Conservation (phyloP, 768 basidiomycete genomes). For the Pulveroboletus sp. region DNA sequence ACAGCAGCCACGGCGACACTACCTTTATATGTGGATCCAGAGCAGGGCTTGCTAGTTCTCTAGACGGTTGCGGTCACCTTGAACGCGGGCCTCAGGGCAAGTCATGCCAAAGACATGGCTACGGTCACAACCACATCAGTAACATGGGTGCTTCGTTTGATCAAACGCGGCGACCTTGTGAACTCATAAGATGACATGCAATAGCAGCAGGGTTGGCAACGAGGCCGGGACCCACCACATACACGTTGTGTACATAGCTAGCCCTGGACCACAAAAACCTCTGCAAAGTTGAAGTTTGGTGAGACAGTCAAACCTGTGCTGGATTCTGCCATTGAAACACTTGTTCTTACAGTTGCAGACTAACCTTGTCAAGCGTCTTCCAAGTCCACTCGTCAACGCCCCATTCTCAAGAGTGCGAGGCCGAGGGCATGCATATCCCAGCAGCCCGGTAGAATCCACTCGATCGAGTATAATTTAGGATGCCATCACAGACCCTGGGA, state of each 20-base stretch:
- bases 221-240: slow-evolving; percentile 11
- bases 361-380: too few species aligned
- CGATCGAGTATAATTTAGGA: neutral
- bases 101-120: slow-evolving; percentile 3
- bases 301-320: neutral
- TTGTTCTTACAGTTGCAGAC: neutral
- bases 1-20: neutral
- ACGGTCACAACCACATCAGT: neutral
- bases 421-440: neutral
- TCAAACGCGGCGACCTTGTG: slow-evolving; percentile 17
- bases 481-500: neutral
- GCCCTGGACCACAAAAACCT: neutral
- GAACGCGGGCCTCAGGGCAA: neutral
- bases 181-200: slow-evolving; percentile 3
- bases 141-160: slow-evolving; percentile 4
- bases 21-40: slow-evolving; percentile 12
- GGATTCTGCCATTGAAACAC: neutral
- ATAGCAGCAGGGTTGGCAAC: slow-evolving; percentile 2
- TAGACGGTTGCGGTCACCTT: neutral
- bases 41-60: neutral
- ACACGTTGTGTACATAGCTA: slow-evolving; percentile 4
- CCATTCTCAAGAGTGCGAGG: neutral
- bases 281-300: neutral
- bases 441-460: neutral
- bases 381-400: neutral